Evolutionary conservation across 2,329 filamentous ascomycete genomes (phyloP), one percentile per base, ranked within the genome.

Genomic region (Hirsutella rhossiliensis): DNA sequence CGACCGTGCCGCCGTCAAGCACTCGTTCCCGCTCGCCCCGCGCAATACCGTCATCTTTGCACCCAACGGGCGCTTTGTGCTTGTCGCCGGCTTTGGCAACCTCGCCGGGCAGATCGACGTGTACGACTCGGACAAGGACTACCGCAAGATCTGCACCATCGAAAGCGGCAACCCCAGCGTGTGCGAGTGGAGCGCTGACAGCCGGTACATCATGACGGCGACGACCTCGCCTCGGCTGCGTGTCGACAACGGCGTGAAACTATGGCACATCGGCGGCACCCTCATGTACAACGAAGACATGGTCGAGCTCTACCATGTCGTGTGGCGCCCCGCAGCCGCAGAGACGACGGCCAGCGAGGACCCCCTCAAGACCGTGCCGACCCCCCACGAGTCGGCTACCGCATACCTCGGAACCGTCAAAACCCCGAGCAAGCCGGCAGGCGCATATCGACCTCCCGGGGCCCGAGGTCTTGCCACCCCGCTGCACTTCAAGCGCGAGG

Each of bases 241-340:
- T 53, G 92, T 98, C 38, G 92, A 98, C 69, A 98, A 98, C 56
- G 92, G 90, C 47, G 76, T 98, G 54, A 89, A 89, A 61, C 77
- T 98, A 55, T 98, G 89, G 86, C 90, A 98, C 62, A 83, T 94
- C 30, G 78, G 81, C 50, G 92, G 92, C 39, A 75, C 75, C 31
- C 71, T 98, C 55, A 89, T 96, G 84, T 98, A 96, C 72, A 87
- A 88, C 58, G 84, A 94, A 65, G 92, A 97, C 52, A 87, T 96
- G 80, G 77, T 81, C 42, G 92, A 98, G 69, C 72, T 98, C 53
- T 97, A 98, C 70, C 82, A 90, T 53, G 89, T 89, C 48, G 65
- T 76, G 49, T 97, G 89, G 90, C 80, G 89, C 52, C 92, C 92
- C 28, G 79, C 87, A 57, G 69, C 77, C 19, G 67, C 72, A 11